Percentiles rank a stretch among this genome's conserved stretches.
Evolutionary conservation across 2,329 filamentous ascomycete species (phyloP).

Genomic region (Fusarium humuli): DNA sequence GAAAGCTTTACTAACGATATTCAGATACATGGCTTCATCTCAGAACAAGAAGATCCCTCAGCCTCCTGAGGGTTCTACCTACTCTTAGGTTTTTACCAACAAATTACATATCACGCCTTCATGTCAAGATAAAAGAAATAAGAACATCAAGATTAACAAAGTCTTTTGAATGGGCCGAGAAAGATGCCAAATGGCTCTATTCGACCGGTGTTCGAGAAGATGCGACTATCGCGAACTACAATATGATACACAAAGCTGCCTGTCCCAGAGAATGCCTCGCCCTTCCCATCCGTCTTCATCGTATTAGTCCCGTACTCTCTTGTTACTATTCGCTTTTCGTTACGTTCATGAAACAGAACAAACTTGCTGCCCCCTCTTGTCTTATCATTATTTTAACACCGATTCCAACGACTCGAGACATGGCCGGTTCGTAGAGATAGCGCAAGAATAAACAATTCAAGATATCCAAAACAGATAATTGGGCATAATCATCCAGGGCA

Average conservation of each 20-base stretch:
- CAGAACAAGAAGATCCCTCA: constrained; percentile 96
- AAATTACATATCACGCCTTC: constrained; percentile 6
- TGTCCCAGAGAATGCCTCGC: constrained; percentile 14
- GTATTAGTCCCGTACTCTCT: constrained; percentile 35
- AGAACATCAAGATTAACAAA: constrained; percentile 22
- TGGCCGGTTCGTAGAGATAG: constrained; percentile 27
- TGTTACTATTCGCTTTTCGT: constrained; percentile 37
- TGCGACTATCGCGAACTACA: constrained; percentile 45
- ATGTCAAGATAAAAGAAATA: constrained; percentile 23
- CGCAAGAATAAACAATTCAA: constrained; percentile 27
- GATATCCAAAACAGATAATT: constrained; percentile 19
- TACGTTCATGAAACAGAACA: constrained; percentile 38
- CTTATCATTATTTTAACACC: constrained; percentile 17
- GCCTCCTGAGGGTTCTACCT: constrained; percentile 82
- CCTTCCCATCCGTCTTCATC: constrained; percentile 29
- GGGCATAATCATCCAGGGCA: constrained; percentile 25
- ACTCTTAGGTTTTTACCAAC: constrained; percentile 46
- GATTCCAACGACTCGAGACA: constrained; percentile 23
- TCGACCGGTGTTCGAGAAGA: constrained; percentile 30
- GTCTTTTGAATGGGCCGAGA: constrained; percentile 15
- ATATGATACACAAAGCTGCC: constrained; percentile 44
- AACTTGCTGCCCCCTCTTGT: constrained; percentile 25
- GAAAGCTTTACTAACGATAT: neutral
- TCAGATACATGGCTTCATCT: constrained; percentile 90
- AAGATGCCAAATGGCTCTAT: constrained; percentile 34